Evolutionary conservation across 1,139 yeast genomes (phyloP).

Genomic region (Eremothecium gossypii): DNA sequence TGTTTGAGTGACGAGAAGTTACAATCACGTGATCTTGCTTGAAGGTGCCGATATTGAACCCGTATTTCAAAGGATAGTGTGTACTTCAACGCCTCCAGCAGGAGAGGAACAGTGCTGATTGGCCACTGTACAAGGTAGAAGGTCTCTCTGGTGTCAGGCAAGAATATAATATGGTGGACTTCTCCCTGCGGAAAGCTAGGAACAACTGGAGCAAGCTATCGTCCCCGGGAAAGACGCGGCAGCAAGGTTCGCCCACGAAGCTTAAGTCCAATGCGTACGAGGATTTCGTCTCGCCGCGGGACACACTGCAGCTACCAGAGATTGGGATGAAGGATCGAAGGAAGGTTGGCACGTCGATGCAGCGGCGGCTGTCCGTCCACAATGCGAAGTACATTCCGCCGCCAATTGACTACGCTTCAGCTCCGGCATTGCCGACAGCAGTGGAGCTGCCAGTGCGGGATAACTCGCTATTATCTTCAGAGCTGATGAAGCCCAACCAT

Average conservation of each 20-base stretch:
- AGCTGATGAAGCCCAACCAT: conserved; percentile 12
- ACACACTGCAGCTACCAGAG: conserved; percentile 24
- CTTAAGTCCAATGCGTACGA: conserved; percentile 26
- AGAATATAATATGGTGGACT: conserved; percentile 24
- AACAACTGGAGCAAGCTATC: conserved; percentile 23
- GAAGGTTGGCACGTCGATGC: conserved; percentile 35
- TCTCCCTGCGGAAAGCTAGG: conserved; percentile 28
- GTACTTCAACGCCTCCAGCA: too few relatives aligned
- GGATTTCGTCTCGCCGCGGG: conserved; percentile 17
- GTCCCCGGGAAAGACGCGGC: conserved; percentile 13
- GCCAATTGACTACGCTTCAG: conserved; percentile 20
- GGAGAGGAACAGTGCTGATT: too few relatives aligned
- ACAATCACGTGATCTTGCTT: too few relatives aligned
- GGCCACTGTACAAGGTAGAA: too few relatives aligned
- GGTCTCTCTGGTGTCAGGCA: too few relatives aligned
- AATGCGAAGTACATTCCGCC: conserved; percentile 27
- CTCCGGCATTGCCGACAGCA: conserved; percentile 14
- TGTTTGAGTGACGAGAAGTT: too few relatives aligned
- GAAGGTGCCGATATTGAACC: too few relatives aligned
- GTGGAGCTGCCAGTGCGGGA: conserved; percentile 1
- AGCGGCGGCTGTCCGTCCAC: conserved; percentile 33
- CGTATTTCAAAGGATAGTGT: too few relatives aligned
- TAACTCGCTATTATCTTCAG: conserved; percentile 6
- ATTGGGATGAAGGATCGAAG: conserved; percentile 31
- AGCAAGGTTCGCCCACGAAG: conserved; percentile 10